These are phyloP conservation scores for Entomortierella chlamydospora DNA, from an alignment of 192 early-diverging fungal species.

Conservation along the genomic window DNA sequence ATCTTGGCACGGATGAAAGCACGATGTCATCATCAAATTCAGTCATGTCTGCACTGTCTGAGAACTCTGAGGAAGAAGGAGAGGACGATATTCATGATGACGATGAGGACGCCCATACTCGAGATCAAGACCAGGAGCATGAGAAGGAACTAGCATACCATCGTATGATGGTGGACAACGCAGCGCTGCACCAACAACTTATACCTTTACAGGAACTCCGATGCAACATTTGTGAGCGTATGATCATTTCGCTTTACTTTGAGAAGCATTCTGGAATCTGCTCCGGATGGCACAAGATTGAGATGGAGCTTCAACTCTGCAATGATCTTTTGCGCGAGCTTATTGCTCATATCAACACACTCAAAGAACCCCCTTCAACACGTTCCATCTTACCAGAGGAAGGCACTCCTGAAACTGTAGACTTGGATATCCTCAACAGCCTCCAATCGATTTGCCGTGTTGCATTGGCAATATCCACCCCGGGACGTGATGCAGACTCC, in stretches of 20 bases:
- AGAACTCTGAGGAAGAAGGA: constrained; percentile 26
- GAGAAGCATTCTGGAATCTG: constrained; percentile 79
- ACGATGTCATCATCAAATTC: constrained; percentile 19
- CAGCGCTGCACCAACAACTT: constrained; percentile 24
- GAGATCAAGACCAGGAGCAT: neutral
- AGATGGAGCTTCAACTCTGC: constrained; percentile 79
- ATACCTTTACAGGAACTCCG: constrained; percentile 63
- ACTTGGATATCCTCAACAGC: constrained; percentile 48
- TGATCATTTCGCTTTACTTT: constrained; percentile 76
- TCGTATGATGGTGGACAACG: constrained; percentile 15
- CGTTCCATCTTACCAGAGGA: constrained; percentile 4
- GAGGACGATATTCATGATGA: constrained; percentile 2
- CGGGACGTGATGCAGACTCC: constrained; percentile 44
- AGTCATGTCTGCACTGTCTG: constrained; percentile 40
- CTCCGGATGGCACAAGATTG: constrained; percentile 77
- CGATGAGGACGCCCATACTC: neutral
- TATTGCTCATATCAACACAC: constrained; percentile 56
- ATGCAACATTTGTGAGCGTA: constrained; percentile 84
- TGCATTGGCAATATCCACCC: constrained; percentile 63
- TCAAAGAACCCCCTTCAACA: constrained; percentile 19
- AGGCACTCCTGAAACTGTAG: neutral
- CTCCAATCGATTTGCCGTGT: constrained; percentile 58
- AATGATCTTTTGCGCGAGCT: constrained; percentile 78
- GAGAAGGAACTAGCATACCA: constrained; percentile 6
- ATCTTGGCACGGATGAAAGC: constrained; percentile 27